Percentiles rank a stretch among this genome's conserved stretches.
These are phyloP conservation scores for Toxicodendron radicans DNA, from an alignment of 345 rosid species.

Conservation along the genomic window DNA sequence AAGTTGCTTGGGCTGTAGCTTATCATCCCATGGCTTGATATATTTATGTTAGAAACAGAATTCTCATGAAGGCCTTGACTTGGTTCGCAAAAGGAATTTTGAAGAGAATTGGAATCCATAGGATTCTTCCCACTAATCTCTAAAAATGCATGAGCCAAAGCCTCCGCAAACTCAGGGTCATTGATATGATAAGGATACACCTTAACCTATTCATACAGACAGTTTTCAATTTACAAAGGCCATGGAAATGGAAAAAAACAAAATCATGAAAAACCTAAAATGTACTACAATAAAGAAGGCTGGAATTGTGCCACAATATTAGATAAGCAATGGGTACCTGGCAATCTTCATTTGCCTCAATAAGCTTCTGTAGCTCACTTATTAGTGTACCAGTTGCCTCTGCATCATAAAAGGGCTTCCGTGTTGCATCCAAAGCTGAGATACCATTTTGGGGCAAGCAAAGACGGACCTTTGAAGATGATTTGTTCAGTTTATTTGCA, in stretches of 20 bases:
- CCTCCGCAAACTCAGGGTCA: conserved; percentile 81
- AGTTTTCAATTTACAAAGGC: neutral
- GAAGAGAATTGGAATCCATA: conserved; percentile 28
- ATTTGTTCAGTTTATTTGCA: conserved; percentile 74
- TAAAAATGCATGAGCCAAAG: conserved; percentile 68
- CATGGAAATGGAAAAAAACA: conserved; percentile 8
- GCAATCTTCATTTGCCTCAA: conserved; percentile 57
- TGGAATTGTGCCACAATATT: conserved; percentile 8
- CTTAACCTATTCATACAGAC: conserved; percentile 50
- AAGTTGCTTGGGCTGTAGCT: conserved; percentile 63
- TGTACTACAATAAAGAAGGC: conserved; percentile 9
- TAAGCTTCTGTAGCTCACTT: conserved; percentile 56
- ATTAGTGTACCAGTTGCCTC: conserved; percentile 64
- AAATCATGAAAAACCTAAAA: neutral
- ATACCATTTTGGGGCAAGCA: conserved; percentile 83
- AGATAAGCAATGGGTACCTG: conserved; percentile 44
- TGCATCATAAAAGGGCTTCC: conserved; percentile 79
- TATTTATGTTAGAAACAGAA: conserved; percentile 20
- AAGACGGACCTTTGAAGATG: conserved; percentile 57
- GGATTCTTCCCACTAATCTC: conserved; percentile 49
- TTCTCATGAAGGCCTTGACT: conserved; percentile 31
- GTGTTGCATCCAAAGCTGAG: conserved; percentile 82
- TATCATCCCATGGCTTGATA: conserved; percentile 38
- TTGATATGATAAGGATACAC: conserved; percentile 67
- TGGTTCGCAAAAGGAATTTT: conserved; percentile 25